These are phyloP conservation scores for Ulota crispa DNA, from an alignment of 225 moss, liverwort and hornwort species.

Conservation along the genomic window DNA sequence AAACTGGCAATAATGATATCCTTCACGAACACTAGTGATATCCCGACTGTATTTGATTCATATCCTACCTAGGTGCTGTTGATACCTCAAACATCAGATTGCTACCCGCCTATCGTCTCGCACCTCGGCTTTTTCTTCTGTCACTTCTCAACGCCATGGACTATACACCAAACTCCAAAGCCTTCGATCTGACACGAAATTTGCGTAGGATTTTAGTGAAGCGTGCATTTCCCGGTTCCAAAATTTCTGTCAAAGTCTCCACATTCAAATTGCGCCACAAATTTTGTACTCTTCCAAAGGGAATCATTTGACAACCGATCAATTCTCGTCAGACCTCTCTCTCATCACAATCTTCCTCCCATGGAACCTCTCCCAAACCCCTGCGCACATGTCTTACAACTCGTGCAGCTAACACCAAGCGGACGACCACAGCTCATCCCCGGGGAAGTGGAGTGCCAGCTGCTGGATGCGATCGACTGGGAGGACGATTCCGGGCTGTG, in stretches of 20 bases:
- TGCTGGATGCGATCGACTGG: slow-evolving; percentile 72
- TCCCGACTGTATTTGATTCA: too few species aligned
- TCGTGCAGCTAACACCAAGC: slow-evolving; percentile 60
- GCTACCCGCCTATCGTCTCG: background rate
- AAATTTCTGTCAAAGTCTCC: background rate
- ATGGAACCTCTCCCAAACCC: slow-evolving; percentile 25
- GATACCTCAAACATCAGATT: background rate
- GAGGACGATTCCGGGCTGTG: slow-evolving; percentile 61
- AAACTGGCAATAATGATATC: too few species aligned
- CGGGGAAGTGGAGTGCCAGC: slow-evolving; percentile 80
- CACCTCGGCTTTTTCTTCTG: background rate
- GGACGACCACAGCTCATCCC: slow-evolving; percentile 60
- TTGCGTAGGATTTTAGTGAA: background rate
- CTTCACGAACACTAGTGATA: too few species aligned
- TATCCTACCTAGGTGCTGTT: too few species aligned
- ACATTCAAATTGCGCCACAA: background rate
- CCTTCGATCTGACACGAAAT: background rate
- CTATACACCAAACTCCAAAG: background rate
- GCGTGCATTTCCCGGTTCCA: background rate
- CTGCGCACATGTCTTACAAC: slow-evolving; percentile 39
- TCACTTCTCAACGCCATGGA: background rate
- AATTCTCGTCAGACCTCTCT: background rate
- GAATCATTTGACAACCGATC: background rate
- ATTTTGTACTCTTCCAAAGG: background rate
- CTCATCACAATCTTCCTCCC: background rate